Percentiles rank a stretch among this genome's conserved stretches.
These are phyloP conservation scores for Mortierella claussenii DNA, from an alignment of 192 early-diverging fungal genomes.

Conservation along the genomic window DNA sequence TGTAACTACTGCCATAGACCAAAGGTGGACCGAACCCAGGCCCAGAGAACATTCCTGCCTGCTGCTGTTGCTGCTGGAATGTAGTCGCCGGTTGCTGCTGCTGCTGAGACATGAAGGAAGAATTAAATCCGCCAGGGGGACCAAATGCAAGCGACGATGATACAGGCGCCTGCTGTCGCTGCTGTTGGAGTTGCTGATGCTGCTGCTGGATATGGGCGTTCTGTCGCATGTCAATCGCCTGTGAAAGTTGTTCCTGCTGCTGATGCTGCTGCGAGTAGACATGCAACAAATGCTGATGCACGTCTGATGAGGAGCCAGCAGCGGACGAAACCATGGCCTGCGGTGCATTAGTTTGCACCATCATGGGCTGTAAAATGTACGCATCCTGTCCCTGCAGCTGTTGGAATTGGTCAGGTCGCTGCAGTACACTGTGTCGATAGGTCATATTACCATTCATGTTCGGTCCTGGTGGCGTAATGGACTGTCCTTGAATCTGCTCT, in stretches of 20 bases:
- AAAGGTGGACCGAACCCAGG: slow-evolving; percentile 23
- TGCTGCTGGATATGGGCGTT: slow-evolving; percentile 36
- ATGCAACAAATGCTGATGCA: slow-evolving; percentile 23
- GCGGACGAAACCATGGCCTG: neutral
- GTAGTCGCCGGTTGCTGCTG: slow-evolving; percentile 1
- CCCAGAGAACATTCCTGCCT: slow-evolving; percentile 6
- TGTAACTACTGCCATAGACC: slow-evolving; percentile 30
- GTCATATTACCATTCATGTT: neutral
- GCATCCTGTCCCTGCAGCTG: slow-evolving; percentile 9
- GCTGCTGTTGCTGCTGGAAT: slow-evolving; percentile 34
- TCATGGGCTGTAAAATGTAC: slow-evolving; percentile 13
- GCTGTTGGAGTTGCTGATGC: slow-evolving; percentile 30
- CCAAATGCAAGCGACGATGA: slow-evolving; percentile 35
- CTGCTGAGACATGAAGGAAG: neutral
- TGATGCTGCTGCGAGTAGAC: slow-evolving; percentile 38
- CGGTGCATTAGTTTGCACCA: slow-evolving; percentile 4
- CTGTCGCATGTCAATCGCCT: slow-evolving; percentile 25
- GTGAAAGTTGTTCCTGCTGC: slow-evolving; percentile 21
- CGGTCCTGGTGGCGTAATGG: neutral
- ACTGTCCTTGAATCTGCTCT: slow-evolving; percentile 1
- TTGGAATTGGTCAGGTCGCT: slow-evolving; percentile 9
- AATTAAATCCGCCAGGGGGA: slow-evolving; percentile 15
- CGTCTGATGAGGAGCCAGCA: neutral
- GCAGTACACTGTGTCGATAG: slow-evolving; percentile 13
- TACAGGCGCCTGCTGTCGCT: slow-evolving; percentile 22